A percentile compares a stretch with the other conserved stretches of the same genome.
phyloP scores from a whole-genome alignment of 2,329 filamentous ascomycete genomes.

The Neophaeococcomyces aloes region DNA sequence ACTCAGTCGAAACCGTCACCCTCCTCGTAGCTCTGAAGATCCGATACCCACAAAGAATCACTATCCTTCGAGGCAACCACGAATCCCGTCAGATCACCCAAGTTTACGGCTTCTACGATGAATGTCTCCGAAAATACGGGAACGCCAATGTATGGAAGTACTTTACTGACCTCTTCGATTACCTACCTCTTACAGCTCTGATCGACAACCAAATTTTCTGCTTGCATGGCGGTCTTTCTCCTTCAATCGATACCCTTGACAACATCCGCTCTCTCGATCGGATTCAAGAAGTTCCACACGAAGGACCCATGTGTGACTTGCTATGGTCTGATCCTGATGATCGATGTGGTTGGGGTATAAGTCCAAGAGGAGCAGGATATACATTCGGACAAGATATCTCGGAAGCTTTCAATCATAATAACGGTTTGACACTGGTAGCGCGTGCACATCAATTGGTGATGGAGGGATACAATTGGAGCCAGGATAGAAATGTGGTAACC shows the following conservation, averaged over 20 bases:
- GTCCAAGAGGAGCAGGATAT: slow-evolving; percentile 85
- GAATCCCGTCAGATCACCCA: slow-evolving; percentile 98
- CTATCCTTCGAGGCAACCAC: slow-evolving; percentile 96
- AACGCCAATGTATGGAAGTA: slow-evolving; percentile 99
- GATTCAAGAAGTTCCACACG: slow-evolving; percentile 96
- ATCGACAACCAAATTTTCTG: slow-evolving; percentile 99
- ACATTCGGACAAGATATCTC: slow-evolving; percentile 96
- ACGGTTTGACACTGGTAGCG: slow-evolving; percentile 88
- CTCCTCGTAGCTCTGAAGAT: slow-evolving; percentile 95
- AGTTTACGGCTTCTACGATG: slow-evolving; percentile 98
- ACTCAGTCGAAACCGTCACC: slow-evolving; percentile 96
- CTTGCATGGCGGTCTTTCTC: slow-evolving; percentile 89
- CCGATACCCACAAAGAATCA: slow-evolving; percentile 94
- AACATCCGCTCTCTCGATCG: slow-evolving; percentile 92
- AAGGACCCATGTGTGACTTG: slow-evolving; percentile 95
- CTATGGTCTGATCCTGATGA: slow-evolving; percentile 98
- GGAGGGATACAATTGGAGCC: slow-evolving; percentile 99
- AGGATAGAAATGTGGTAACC: slow-evolving; percentile 94
- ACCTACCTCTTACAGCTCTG: slow-evolving; percentile 88
- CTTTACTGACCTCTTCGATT: slow-evolving; percentile 98
- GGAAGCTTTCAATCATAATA: slow-evolving; percentile 98
- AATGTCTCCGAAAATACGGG: slow-evolving; percentile 96
- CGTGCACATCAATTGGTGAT: slow-evolving; percentile 97
- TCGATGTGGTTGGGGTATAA: slow-evolving; percentile 91
- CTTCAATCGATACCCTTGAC: slow-evolving; percentile 90